Evolutionary conservation across 345 rosid species (phyloP).

Genomic region (Brassica carinata): DNA sequence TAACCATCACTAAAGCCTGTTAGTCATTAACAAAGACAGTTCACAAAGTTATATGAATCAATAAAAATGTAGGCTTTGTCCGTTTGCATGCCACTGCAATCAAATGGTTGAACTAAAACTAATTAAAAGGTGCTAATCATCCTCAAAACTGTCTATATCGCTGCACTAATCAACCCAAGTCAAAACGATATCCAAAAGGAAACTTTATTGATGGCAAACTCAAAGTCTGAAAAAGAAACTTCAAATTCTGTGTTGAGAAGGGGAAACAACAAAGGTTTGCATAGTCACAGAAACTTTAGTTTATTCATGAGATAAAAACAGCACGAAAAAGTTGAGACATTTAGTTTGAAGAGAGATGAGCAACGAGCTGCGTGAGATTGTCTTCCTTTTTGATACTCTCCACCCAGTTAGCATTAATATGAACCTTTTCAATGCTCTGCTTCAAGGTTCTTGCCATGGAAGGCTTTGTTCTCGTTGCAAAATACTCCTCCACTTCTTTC

Average conservation of each 20-base stretch:
- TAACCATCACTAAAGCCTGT: no score
- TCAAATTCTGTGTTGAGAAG: not conserved
- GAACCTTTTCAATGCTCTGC: slow-evolving; percentile 83
- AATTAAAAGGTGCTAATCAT: not conserved
- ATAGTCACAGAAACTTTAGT: not conserved
- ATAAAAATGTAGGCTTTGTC: no score
- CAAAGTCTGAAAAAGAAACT: not conserved
- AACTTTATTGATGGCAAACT: slow-evolving; percentile 20
- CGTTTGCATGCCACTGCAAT: no score
- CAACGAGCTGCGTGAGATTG: slow-evolving; percentile 49
- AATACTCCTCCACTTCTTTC: slow-evolving; percentile 82
- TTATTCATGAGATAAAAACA: not conserved
- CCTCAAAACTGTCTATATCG: not conserved
- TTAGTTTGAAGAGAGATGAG: slow-evolving; percentile 45
- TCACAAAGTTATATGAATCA: not conserved
- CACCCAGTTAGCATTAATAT: slow-evolving; percentile 81
- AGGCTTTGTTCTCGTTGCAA: slow-evolving; percentile 58
- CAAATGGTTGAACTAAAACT: no score
- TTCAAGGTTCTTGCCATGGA: slow-evolving; percentile 81
- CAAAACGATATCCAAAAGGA: not conserved
- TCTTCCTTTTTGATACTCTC: slow-evolving; percentile 65
- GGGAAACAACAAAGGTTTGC: slow-evolving; percentile 9
- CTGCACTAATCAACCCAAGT: not conserved
- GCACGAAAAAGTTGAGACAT: not conserved
- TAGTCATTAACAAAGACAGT: not conserved